Base-by-base conservation (phyloP, 257 asterid species). In the Primulina tabacum region DNA sequence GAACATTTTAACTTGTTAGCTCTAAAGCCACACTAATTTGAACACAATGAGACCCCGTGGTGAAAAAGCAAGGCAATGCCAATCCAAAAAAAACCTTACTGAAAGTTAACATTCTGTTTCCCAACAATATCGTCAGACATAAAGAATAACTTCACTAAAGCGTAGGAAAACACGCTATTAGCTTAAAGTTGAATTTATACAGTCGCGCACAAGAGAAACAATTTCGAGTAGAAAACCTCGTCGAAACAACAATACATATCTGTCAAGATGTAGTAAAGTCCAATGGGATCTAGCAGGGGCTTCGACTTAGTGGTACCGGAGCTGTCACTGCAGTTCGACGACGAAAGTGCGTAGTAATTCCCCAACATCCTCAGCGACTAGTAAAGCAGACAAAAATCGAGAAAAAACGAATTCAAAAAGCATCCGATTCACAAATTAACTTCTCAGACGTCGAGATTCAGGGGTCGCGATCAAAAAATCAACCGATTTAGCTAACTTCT, bases 301-400 rank as follows among this genome's bases (percentile, higher is more conserved):
- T 83, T 83, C 70, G 84, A 76, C 77, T 63, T 78, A 63, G 64
- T 26, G 80, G 69, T 79, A 63, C 71, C 69, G 24, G 9, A 62
- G 30, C 76, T 55, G 38, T 60, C 57, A 67, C 65, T 40, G 68
- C 26, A 38, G 73, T 64, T 76, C 29, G 80, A 82, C 70, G 78
- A 37, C 58, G 87, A 85, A 66, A 82, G 76, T 8, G 97, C 89
- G 55, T 87, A 85, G 84, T 78, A 89, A 76, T 90, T 92, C 59
- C 96, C 97, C 35, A 92, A 95, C 90, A 88, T 96, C 83, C 90
- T 70, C 64, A 90, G 24, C 32, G 97, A 83, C 97, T 93, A 82
- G 67, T 59, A 33, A 63, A 32, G 58, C 30, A 69, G 37, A 55
- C 26, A 74, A 68, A 71, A 60, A 63, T 72, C 57, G 47, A 59